Percentiles rank a stretch among this genome's conserved stretches.
phyloP scores from a whole-genome alignment of 306 rosid species.

The Pyrus pyrifolia region DNA sequence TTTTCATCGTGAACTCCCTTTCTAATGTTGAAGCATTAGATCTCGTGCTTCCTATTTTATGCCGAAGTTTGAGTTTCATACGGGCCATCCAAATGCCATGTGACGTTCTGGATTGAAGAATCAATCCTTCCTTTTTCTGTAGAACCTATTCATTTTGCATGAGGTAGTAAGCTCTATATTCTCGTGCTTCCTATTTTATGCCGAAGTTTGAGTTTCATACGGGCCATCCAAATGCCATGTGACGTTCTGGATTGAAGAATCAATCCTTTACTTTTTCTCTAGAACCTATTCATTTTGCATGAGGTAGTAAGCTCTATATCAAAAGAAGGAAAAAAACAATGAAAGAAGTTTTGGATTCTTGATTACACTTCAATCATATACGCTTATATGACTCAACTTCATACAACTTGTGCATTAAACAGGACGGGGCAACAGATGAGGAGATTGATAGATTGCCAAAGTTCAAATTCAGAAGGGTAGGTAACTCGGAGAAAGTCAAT shows the following conservation, averaged over 20 bases:
- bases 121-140: neutral
- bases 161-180: neutral
- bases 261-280: no score
- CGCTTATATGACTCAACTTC: neutral
- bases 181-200: no score
- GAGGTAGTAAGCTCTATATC: no score
- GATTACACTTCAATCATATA: neutral
- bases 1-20: neutral
- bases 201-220: no score
- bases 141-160: neutral
- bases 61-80: neutral
- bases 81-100: neutral
- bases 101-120: neutral
- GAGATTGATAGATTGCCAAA: slow-evolving; percentile 74
- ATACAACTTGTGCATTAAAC: slow-evolving; percentile 26
- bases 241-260: no score
- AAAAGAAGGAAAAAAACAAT: neutral
- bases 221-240: no score
- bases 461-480: slow-evolving; percentile 43
- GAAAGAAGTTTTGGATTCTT: neutral
- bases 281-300: no score
- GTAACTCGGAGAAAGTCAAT: slow-evolving; percentile 36
- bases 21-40: neutral
- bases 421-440: slow-evolving; percentile 91
- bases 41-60: neutral